Percentiles rank a stretch among this genome's conserved stretches.
Evolutionary conservation across 139 green algal species (phyloP).

Genomic region (Chlorella vulgaris): DNA sequence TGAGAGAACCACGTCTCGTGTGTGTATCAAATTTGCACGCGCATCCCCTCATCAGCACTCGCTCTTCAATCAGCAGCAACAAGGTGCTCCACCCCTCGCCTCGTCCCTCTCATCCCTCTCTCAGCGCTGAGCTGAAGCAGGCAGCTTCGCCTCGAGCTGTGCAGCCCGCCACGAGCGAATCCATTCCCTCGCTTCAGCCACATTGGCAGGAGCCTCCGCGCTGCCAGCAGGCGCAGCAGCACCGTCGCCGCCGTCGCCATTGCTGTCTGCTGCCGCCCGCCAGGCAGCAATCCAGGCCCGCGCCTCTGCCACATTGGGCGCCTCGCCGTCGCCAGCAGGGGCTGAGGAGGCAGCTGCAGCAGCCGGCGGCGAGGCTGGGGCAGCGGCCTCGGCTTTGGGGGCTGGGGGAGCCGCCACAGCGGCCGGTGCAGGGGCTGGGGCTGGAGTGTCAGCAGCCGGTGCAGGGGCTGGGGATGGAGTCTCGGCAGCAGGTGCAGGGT

Average conservation of each 20-base stretch:
- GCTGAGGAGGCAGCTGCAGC: not conserved
- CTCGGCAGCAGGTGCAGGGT: not conserved
- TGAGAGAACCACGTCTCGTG: no score
- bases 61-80: no score
- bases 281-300: constrained; percentile 14
- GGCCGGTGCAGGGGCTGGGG: not conserved
- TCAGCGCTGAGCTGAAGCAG: not conserved
- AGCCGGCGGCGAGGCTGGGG: not conserved
- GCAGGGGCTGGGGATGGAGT: not conserved
- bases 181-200: constrained; percentile 39
- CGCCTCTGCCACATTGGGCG: constrained; percentile 4
- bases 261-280: constrained; percentile 2
- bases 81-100: not conserved
- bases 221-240: not conserved
- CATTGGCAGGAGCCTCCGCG: constrained; percentile 25
- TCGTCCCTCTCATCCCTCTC: not conserved
- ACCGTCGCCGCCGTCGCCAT: not conserved
- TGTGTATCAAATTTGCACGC: no score
- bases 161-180: constrained; percentile 55
- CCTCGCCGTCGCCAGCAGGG: not conserved
- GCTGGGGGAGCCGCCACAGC: not conserved
- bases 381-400: not conserved
- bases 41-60: no score
- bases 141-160: constrained; percentile 38
- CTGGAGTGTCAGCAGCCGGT: not conserved